Evolutionary conservation across 768 basidiomycete species (phyloP).

Genomic region (Auricularia sp.): DNA sequence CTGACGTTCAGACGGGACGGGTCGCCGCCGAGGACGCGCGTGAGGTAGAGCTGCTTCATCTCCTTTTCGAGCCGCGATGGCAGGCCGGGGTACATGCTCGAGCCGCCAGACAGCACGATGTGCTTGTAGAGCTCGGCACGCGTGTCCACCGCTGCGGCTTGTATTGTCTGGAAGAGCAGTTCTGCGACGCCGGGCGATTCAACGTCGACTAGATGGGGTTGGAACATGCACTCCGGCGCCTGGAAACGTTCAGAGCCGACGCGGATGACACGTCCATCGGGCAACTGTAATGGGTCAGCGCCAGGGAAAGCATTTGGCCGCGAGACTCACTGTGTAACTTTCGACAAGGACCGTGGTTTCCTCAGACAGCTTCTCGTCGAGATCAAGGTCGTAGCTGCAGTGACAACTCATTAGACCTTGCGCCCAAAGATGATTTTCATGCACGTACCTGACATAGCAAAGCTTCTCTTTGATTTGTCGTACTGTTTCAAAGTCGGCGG

Average conservation of each 20-base stretch:
- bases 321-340: constrained; percentile 70
- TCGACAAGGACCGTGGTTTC: constrained; percentile 96
- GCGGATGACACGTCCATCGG: constrained; percentile 93
- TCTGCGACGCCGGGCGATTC: constrained; percentile 98
- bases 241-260: constrained; percentile 98
- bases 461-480: constrained; percentile 98
- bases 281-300: constrained; percentile 44
- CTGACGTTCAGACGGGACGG: constrained; percentile 76
- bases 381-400: constrained; percentile 85
- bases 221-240: constrained; percentile 99
- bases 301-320: background rate
- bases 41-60: constrained; percentile 98
- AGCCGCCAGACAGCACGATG: constrained; percentile 93
- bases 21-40: constrained; percentile 76
- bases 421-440: background rate
- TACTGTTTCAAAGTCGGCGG: constrained; percentile 98
- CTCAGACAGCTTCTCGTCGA: constrained; percentile 85
- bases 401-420: background rate
- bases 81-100: constrained; percentile 97
- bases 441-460: constrained; percentile 83
- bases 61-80: constrained; percentile 97
- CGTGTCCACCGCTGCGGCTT: constrained; percentile 79
- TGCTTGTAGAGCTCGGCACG: constrained; percentile 94
- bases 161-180: constrained; percentile 95
- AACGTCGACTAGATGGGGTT: constrained; percentile 92